These are phyloP conservation scores for Talaromyces sp. DNA, from an alignment of 2,329 filamentous ascomycete genomes.

Conservation along the genomic window DNA sequence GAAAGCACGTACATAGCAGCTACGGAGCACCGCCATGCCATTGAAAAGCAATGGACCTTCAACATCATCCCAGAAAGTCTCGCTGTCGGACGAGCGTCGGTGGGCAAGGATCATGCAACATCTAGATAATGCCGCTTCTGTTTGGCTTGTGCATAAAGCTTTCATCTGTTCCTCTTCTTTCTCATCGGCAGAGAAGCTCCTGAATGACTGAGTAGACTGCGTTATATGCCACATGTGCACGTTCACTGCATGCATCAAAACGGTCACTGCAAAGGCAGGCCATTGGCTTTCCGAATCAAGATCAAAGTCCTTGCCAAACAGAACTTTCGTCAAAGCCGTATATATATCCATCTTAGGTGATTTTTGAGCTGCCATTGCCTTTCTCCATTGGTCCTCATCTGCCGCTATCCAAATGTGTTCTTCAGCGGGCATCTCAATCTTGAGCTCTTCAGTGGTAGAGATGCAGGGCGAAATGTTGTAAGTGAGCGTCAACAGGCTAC, in stretches of 20 bases:
- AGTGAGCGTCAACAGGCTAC: slow-evolving; percentile 28
- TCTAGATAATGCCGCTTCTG: slow-evolving; percentile 24
- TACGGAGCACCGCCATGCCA: slow-evolving; percentile 29
- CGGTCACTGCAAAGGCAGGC: slow-evolving; percentile 27
- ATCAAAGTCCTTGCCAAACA: slow-evolving; percentile 21
- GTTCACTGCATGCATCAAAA: slow-evolving; percentile 33
- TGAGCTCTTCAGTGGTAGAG: slow-evolving; percentile 29
- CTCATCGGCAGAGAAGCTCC: slow-evolving; percentile 18
- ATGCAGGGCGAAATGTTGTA: slow-evolving; percentile 31
- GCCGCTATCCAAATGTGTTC: slow-evolving; percentile 30
- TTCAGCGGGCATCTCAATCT: slow-evolving; percentile 30
- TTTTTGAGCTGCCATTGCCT: slow-evolving; percentile 11
- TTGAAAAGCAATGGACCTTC: slow-evolving; percentile 32
- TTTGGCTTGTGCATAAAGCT: slow-evolving; percentile 20
- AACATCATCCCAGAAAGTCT: slow-evolving; percentile 8
- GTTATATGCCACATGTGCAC: slow-evolving; percentile 32
- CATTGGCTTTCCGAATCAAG: slow-evolving; percentile 15
- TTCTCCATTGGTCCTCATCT: slow-evolving; percentile 24
- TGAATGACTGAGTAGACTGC: slow-evolving; percentile 28
- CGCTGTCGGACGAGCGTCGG: background rate
- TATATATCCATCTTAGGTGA: slow-evolving; percentile 18
- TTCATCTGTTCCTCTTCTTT: slow-evolving; percentile 19
- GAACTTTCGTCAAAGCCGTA: slow-evolving; percentile 22
- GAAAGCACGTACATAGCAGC: slow-evolving; percentile 28
- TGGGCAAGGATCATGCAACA: slow-evolving; percentile 22